Evolutionary conservation across 2,329 filamentous ascomycete genomes (phyloP), one percentile per base, ranked within the genome.

Genomic region (Leptosphaerulina australis): DNA sequence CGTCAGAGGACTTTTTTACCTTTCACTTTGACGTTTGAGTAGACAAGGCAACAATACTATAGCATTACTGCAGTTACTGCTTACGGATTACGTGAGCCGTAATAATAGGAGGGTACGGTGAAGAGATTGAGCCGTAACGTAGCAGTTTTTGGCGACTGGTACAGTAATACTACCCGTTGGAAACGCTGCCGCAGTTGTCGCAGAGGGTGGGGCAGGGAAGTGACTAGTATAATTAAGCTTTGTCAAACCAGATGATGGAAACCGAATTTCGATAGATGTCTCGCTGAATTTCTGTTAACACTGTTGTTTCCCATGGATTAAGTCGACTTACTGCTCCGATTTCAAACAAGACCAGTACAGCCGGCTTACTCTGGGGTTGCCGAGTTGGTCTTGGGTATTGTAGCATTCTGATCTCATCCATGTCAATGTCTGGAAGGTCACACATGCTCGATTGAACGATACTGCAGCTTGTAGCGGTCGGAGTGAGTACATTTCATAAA

Each of bases 311-410:
- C n/a, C n/a, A n/a, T n/a, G n/a, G n/a, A n/a, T n/a, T n/a, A n/a
- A n/a, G n/a, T n/a, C n/a, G n/a, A 47, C 48, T 45, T 28, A 68
- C 68, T 59, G 63, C 51, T 70, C 65, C 11, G 66, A 68, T 40
- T 72, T 72, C 48, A 71, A 51, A 33, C 67, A 71, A 21, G 67
- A 70, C 69, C 68, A 72, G 37, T 70, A 71, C 11, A 72, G 59
- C 11, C 66, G 51, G 31, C 46, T 44, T 60, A 61, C 51, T 69
- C 64, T 12, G 66, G 57, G 15, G 57, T 50, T 47, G 4, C 39
- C 34, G 3, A 53, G 50, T 33, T 56, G 50, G 8, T 50, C 37
- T 44, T 48, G 44, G n/a, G 44, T 34, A 12, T 44, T 18, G n/a
- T 43, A 51, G 14, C 33, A 43, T 20, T 54, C 46, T 9, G 34